These are phyloP conservation scores for Tardiomyces blankii DNA, from an alignment of 1,139 yeast species.

Conservation along the genomic window DNA sequence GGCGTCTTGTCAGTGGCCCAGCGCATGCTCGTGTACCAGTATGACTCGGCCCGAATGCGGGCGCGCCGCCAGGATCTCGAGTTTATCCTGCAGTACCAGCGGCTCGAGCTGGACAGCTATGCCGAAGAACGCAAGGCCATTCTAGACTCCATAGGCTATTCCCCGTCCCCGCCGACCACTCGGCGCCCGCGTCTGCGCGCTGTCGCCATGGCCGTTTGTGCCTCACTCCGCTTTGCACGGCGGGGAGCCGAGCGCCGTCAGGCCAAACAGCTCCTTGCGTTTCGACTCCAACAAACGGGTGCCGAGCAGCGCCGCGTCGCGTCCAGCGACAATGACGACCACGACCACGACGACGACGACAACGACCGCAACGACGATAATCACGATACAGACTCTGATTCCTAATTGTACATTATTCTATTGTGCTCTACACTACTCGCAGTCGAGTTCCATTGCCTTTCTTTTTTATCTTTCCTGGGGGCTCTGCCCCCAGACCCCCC, in stretches of 20 bases:
- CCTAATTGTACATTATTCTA: too few species aligned
- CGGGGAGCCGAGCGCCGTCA: neutral
- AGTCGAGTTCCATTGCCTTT: too few species aligned
- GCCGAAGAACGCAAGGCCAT: neutral
- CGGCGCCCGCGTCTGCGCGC: neutral
- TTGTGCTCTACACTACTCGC: too few species aligned
- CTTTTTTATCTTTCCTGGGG: too few species aligned
- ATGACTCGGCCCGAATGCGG: slow-evolving; percentile 5
- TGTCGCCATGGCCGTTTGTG: neutral
- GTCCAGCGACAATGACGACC: too few species aligned
- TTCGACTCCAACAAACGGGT: neutral
- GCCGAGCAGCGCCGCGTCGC: neutral
- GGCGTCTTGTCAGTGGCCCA: slow-evolving; percentile 2
- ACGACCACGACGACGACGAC: too few species aligned
- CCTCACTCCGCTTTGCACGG: neutral
- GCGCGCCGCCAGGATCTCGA: slow-evolving; percentile 8
- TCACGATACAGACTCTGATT: too few species aligned
- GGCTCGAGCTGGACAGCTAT: slow-evolving; percentile 7
- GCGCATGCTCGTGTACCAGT: slow-evolving; percentile 4
- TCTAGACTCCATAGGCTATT: neutral
- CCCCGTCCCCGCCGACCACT: neutral
- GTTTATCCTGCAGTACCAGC: slow-evolving; percentile 7
- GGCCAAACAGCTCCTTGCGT: neutral
- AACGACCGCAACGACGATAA: too few species aligned
- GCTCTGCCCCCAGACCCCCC: too few species aligned